Evolutionary conservation across 148 eudicot species (phyloP).

Genomic region (Vaccinium vitisidaea): DNA sequence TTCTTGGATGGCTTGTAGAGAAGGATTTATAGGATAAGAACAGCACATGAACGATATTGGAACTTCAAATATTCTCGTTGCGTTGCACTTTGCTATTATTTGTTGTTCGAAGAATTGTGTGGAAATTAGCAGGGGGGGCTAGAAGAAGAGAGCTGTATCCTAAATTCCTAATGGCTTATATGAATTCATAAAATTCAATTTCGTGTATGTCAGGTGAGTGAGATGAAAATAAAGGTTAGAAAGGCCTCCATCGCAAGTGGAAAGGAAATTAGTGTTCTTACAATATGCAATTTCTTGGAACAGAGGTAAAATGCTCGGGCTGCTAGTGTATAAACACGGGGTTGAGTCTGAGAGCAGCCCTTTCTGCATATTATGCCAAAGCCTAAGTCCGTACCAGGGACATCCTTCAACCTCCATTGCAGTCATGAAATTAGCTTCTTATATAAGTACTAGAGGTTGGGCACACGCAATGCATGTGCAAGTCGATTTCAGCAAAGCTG

Average conservation of each 20-base stretch:
- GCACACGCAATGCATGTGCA: too few species aligned
- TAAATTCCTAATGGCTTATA: not conserved
- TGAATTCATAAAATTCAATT: not conserved
- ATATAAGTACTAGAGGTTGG: too few species aligned
- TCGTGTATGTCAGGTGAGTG: not conserved
- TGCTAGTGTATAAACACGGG: not conserved
- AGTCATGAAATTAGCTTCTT: constrained; percentile 5
- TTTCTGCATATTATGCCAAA: not conserved
- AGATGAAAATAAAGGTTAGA: not conserved
- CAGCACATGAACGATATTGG: not conserved
- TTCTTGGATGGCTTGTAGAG: not conserved
- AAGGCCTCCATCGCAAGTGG: not conserved
- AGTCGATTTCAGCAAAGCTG: too few species aligned
- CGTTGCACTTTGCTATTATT: not conserved
- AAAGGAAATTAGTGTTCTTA: not conserved
- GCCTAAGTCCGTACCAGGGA: not conserved
- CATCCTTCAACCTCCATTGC: not conserved
- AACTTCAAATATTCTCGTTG: not conserved
- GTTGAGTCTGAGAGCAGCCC: not conserved
- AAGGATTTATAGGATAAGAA: not conserved
- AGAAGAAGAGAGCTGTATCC: not conserved
- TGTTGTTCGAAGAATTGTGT: not conserved
- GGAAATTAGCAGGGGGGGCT: not conserved
- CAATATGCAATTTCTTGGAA: not conserved
- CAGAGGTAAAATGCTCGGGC: not conserved